Evolutionary conservation across 768 basidiomycete species (phyloP).

Genomic region (Lactarius deliciosus): DNA sequence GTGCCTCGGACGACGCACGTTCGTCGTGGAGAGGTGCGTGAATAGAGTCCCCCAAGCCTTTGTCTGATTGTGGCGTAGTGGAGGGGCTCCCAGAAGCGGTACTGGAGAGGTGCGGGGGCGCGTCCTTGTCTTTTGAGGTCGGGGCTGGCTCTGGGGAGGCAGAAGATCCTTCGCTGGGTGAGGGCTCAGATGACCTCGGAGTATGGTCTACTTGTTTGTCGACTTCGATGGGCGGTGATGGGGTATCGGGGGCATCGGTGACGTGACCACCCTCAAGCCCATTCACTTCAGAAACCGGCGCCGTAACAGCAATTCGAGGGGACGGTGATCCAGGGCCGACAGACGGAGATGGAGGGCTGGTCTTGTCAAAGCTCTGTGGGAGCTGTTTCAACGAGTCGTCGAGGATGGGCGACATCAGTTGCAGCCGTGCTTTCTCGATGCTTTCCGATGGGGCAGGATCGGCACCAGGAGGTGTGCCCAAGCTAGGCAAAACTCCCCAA

Average conservation of each 20-base stretch:
- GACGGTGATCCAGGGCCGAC: slow-evolving; percentile 12
- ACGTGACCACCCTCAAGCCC: background rate
- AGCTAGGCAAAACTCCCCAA: slow-evolving; percentile 66
- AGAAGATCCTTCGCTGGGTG: slow-evolving; percentile 1
- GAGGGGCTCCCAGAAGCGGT: slow-evolving; percentile 1
- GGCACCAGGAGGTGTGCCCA: slow-evolving; percentile 27
- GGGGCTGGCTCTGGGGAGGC: background rate
- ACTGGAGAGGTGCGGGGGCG: background rate
- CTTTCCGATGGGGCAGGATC: slow-evolving; percentile 27
- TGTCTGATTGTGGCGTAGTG: slow-evolving; percentile 6
- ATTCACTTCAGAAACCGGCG: background rate
- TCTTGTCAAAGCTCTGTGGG: slow-evolving; percentile 27
- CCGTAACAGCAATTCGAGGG: slow-evolving; percentile 10
- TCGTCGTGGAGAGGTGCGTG: background rate
- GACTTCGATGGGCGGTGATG: background rate
- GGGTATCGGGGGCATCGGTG: background rate
- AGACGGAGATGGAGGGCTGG: slow-evolving; percentile 16
- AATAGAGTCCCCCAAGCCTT: slow-evolving; percentile 7
- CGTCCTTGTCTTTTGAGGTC: background rate
- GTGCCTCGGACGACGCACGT: background rate
- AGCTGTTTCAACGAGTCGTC: slow-evolving; percentile 31
- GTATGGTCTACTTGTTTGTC: background rate
- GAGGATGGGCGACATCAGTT: slow-evolving; percentile 30
- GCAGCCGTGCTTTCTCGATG: slow-evolving; percentile 37
- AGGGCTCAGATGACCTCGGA: background rate